A percentile compares a stretch with the other conserved stretches of the same genome.
Conservation (phyloP, 768 basidiomycete species). For the Galerina marginata region DNA sequence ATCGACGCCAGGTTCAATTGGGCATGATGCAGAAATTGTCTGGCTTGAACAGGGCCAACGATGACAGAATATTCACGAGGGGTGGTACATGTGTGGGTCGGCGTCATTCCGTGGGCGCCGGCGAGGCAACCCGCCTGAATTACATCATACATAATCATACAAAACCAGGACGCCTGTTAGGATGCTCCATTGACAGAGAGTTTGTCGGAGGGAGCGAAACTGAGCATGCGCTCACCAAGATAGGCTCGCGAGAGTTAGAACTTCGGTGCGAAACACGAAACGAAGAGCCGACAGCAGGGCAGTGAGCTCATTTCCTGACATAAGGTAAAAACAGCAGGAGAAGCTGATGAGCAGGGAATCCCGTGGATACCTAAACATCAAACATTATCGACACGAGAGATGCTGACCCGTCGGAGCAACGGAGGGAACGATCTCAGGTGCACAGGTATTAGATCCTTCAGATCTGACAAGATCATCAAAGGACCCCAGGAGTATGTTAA, state of each 20-base stretch:
- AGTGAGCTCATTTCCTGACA: conserved; percentile 7
- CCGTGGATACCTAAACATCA: conserved; percentile 13
- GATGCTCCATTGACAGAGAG: not conserved
- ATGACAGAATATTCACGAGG: not conserved
- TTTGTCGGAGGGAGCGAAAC: not conserved
- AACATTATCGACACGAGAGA: conserved; percentile 10
- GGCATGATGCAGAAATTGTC: not conserved
- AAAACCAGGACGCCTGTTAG: not conserved
- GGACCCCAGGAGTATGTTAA: not conserved
- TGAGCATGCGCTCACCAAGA: not conserved
- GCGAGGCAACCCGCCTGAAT: not conserved
- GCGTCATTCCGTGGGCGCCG: conserved; percentile 18
- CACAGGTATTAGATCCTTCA: conserved; percentile 4
- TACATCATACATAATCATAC: not conserved
- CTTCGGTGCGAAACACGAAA: not conserved
- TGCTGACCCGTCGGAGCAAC: conserved; percentile 14
- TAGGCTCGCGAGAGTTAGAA: not conserved
- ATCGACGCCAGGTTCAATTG: not conserved
- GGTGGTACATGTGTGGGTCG: conserved; percentile 6
- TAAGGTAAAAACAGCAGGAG: not conserved
- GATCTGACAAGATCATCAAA: not conserved
- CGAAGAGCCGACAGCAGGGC: not conserved
- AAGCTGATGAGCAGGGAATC: conserved; percentile 4
- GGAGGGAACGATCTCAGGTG: conserved; percentile 8
- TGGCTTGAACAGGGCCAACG: not conserved